phyloP scores from a whole-genome alignment of 768 basidiomycete genomes.

The Rhodotorula paludigena region DNA sequence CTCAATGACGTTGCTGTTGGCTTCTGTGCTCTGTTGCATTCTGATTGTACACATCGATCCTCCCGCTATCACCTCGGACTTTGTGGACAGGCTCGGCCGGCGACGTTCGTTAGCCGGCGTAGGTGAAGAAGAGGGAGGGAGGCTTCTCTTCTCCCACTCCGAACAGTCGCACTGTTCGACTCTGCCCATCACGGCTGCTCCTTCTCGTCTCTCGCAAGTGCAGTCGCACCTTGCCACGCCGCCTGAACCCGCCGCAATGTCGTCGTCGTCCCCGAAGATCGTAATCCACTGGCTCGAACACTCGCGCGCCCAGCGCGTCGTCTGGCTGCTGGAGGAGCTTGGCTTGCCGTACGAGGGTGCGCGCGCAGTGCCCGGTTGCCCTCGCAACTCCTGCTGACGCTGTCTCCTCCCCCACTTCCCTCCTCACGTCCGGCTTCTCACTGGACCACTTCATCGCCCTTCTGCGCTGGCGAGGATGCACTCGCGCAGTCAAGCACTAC shows the following conservation, averaged over 20 bases:
- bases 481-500: conserved; percentile 28
- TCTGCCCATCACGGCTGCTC: conserved; percentile 3
- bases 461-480: no score
- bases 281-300: conserved; percentile 32
- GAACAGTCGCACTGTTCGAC: not conserved
- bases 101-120: no score
- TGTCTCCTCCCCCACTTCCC: not conserved
- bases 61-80: not conserved
- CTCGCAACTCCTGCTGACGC: not conserved
- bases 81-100: not conserved
- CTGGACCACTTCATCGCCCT: no score
- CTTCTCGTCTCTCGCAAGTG: conserved; percentile 11
- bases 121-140: no score
- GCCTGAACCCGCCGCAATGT: not conserved
- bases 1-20: no score
- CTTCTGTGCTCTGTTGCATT: not conserved
- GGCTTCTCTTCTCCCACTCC: not conserved
- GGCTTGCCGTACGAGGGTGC: conserved; percentile 26
- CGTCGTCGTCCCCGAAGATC: conserved; percentile 1
- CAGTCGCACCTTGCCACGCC: conserved; percentile 8
- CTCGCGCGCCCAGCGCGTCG: conserved; percentile 28
- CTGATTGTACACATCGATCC: not conserved
- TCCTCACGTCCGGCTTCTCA: not conserved
- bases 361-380: not conserved
- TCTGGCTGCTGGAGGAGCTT: conserved; percentile 35